Conservation (phyloP, 2,329 filamentous ascomycete genomes). For the Cercospora berteroae region DNA sequence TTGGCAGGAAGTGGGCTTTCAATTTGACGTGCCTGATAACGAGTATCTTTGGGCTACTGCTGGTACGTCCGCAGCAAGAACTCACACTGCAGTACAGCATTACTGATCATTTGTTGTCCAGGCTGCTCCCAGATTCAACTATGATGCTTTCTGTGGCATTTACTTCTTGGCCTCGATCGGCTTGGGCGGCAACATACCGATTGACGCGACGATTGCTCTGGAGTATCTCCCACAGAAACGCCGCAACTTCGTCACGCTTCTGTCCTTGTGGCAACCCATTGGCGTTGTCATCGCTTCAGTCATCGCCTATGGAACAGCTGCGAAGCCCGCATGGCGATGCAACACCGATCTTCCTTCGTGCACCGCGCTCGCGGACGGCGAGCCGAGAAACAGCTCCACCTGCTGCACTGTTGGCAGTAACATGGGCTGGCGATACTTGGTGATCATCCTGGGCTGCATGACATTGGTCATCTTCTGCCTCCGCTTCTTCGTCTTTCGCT, state of each 20-base stretch:
- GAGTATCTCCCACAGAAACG: slow-evolving; percentile 55
- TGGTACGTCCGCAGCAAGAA: slow-evolving; percentile 38
- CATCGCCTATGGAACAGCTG: slow-evolving; percentile 50
- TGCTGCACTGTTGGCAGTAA: slow-evolving; percentile 44
- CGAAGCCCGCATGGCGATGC: slow-evolving; percentile 54
- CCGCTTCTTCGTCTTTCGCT: slow-evolving; percentile 55
- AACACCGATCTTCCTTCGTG: slow-evolving; percentile 52
- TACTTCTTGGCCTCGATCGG: slow-evolving; percentile 32
- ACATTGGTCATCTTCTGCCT: slow-evolving; percentile 50
- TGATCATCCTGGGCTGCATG: slow-evolving; percentile 42
- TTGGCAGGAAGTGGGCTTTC: slow-evolving; percentile 57
- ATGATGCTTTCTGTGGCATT: slow-evolving; percentile 50
- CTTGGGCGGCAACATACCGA: slow-evolving; percentile 54
- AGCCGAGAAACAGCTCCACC: slow-evolving; percentile 15
- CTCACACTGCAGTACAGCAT: too few relatives aligned
- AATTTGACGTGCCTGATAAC: slow-evolving; percentile 58
- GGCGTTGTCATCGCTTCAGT: slow-evolving; percentile 54
- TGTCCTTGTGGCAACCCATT: slow-evolving; percentile 57
- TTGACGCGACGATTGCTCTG: slow-evolving; percentile 56
- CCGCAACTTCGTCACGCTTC: slow-evolving; percentile 53
- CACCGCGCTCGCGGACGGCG: slow-evolving; percentile 32
- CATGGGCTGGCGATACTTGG: slow-evolving; percentile 48
- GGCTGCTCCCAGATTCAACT: slow-evolving; percentile 45
- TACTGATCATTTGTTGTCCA: not conserved
- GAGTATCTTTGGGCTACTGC: slow-evolving; percentile 53